Evolutionary conservation across 225 moss, liverwort and hornwort species (phyloP).

Genomic region (Polytrichum formosum): DNA sequence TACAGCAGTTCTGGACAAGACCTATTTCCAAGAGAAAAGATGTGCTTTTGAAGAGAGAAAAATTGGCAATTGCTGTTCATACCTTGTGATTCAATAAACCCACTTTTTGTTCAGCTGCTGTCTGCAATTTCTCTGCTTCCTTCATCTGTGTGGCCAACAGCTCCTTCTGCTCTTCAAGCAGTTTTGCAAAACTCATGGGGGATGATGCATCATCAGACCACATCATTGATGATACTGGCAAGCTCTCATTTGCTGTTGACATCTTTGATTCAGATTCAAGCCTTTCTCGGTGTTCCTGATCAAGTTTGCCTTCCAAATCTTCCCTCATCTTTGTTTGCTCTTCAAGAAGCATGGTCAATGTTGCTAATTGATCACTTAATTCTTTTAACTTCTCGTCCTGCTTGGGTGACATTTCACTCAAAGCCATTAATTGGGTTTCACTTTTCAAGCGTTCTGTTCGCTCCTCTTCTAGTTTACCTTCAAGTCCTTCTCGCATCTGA

Average conservation of each 20-base stretch:
- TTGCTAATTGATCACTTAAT: constrained; percentile 40
- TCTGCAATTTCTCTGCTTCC: constrained; percentile 47
- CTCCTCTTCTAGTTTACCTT: constrained; percentile 46
- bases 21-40: too few relatives aligned
- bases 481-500: constrained; percentile 39
- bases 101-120: constrained; percentile 52
- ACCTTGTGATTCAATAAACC: constrained; percentile 49
- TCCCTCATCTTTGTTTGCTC: constrained; percentile 47
- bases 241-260: constrained; percentile 17
- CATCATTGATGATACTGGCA: constrained; percentile 35
- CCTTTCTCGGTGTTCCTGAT: constrained; percentile 42
- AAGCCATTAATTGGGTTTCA: constrained; percentile 29
- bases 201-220: constrained; percentile 29
- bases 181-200: constrained; percentile 20
- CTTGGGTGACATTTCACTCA: constrained; percentile 30
- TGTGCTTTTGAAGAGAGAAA: too few relatives aligned
- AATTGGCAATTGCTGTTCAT: background rate
- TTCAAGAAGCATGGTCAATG: constrained; percentile 32
- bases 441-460: constrained; percentile 35
- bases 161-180: constrained; percentile 44
- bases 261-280: constrained; percentile 23
- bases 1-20: too few relatives aligned
- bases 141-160: constrained; percentile 44
- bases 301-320: constrained; percentile 42
- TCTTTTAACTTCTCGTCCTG: constrained; percentile 39